Evolutionary conservation across 345 rosid species (phyloP).

Genomic region (Adansonia digitata): DNA sequence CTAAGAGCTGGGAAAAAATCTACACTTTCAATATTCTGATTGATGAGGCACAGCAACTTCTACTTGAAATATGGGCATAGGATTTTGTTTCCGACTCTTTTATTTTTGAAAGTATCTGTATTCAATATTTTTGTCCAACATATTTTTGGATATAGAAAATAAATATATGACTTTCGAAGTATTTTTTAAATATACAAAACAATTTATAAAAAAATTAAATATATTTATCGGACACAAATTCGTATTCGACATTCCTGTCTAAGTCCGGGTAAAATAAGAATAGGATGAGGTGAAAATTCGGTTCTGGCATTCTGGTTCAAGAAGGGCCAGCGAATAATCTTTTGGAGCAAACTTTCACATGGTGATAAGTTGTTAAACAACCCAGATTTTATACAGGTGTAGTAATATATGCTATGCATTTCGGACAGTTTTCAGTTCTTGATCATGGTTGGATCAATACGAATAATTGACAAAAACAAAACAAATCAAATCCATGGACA

Average conservation of each 20-base stretch:
- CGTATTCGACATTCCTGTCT: too few species aligned
- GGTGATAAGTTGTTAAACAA: slow-evolving; percentile 11
- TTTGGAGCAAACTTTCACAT: not conserved
- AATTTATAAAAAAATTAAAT: too few species aligned
- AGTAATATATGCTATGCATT: not conserved
- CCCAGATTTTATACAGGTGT: slow-evolving; percentile 3
- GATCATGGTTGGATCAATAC: not conserved
- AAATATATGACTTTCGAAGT: too few species aligned
- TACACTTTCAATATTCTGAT: not conserved
- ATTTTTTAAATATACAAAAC: too few species aligned
- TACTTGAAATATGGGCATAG: not conserved
- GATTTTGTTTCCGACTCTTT: too few species aligned
- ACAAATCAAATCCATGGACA: not conserved
- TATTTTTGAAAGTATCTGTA: too few species aligned
- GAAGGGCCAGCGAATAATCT: not conserved
- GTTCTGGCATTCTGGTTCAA: not conserved
- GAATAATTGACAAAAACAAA: not conserved
- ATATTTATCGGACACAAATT: too few species aligned
- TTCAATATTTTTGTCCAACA: too few species aligned
- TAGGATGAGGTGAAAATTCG: not conserved
- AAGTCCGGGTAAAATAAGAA: too few species aligned
- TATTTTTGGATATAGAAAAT: too few species aligned
- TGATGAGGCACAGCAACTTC: not conserved
- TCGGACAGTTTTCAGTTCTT: not conserved
- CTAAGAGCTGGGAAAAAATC: not conserved